Evolutionary conservation across 352 stramenopile genomes (phyloP), one percentile per base, ranked within the genome.

Genomic region (Pelagophyceae sp.): DNA sequence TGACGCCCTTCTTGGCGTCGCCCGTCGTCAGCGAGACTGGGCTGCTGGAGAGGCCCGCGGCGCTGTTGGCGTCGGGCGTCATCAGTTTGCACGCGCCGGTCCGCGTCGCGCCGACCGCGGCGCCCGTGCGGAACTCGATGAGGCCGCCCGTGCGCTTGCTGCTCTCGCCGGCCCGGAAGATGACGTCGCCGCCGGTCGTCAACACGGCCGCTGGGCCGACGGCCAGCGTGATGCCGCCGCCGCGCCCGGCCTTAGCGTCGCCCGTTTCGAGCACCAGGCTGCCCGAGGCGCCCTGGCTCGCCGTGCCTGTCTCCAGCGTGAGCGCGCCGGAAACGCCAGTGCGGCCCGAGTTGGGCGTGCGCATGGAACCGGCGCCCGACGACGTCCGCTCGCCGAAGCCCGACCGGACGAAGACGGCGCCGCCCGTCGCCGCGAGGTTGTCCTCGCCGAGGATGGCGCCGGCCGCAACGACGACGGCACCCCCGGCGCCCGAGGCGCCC

Each of bases 251-350:
- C 54, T 83, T 88, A 25, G 88, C 84, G 45, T 85, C 87, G 23
- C 93, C 93, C n/a, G 93, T 95, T 32, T 82, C 72, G 15, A 96
- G 33, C 67, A 83, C 80, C 35, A 94, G 75, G 45, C 84, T 89
- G 17, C 93, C 93, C 76, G 88, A 95, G 15, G 80, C 79, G 37
- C 89, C 88, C 58, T 81, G 80, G 20, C 86, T 88, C 37, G 90
- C 87, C 40, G 87, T 90, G 54, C 91, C 91, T 38, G 87, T 94
- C 60, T 79, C 83, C 65, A 96, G 0, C 29, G 72, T 78, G 64
- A 96, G 74, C 17, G 87, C 83, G 61, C 92, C 92, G 69, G 88
- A 93, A 0, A 92, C 88, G 63, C 90, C 91, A 78, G 85, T 23
- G 45, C 11, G 11, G 45, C 45, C 45, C 45, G 45, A 11, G 45